Evolutionary conservation across 1,139 yeast genomes (phyloP).

Genomic region (Pichia sp.): DNA sequence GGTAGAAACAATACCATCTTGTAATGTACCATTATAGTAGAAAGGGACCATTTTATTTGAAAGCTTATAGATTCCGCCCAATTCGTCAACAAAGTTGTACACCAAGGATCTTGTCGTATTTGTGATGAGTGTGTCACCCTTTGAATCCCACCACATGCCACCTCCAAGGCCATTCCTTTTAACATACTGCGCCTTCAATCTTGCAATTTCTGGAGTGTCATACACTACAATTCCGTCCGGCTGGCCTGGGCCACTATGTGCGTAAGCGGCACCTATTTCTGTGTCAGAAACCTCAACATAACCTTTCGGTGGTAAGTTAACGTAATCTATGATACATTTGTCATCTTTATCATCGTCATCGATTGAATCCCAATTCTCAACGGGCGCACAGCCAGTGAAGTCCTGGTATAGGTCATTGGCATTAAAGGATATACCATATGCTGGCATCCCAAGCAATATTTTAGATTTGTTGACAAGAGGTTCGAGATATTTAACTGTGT

Average conservation of each 20-base stretch:
- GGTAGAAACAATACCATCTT: background rate
- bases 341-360: slow-evolving; percentile 6
- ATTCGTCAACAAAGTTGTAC: slow-evolving; percentile 38
- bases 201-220: slow-evolving; percentile 57
- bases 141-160: slow-evolving; percentile 94
- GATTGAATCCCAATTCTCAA: background rate
- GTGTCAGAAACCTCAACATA: slow-evolving; percentile 48
- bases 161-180: slow-evolving; percentile 56
- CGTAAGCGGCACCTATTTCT: slow-evolving; percentile 53
- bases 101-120: slow-evolving; percentile 39
- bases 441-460: slow-evolving; percentile 81
- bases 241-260: slow-evolving; percentile 35
- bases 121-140: slow-evolving; percentile 51
- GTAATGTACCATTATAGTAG: background rate
- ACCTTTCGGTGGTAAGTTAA: slow-evolving; percentile 23
- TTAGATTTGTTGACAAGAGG: slow-evolving; percentile 33
- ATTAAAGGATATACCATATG: slow-evolving; percentile 74
- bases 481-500: slow-evolving; percentile 45
- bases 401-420: slow-evolving; percentile 36
- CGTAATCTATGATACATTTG: slow-evolving; percentile 26
- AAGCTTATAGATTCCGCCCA: slow-evolving; percentile 35
- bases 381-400: slow-evolving; percentile 40
- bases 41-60: background rate
- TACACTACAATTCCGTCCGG: slow-evolving; percentile 49
- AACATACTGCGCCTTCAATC: slow-evolving; percentile 59